Evolutionary conservation across 257 asterid genomes (phyloP).

Genomic region (Solanum sejunctum): DNA sequence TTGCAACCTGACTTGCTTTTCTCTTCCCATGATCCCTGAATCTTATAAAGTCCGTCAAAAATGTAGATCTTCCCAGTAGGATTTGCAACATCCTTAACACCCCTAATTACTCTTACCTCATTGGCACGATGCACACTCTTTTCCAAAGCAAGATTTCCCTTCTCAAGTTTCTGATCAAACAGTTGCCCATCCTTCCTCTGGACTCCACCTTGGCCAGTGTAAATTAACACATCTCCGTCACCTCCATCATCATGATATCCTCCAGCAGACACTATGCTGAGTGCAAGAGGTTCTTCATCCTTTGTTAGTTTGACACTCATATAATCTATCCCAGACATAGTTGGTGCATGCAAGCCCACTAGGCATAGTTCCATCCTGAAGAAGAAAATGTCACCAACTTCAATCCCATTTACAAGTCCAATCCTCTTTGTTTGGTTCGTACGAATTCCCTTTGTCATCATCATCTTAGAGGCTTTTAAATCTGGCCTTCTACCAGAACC

Average conservation of each 20-base stretch:
- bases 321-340: slow-evolving; percentile 92
- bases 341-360: slow-evolving; percentile 76
- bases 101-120: slow-evolving; percentile 58
- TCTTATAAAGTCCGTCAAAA: slow-evolving; percentile 70
- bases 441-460: slow-evolving; percentile 59
- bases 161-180: slow-evolving; percentile 18
- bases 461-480: slow-evolving; percentile 34
- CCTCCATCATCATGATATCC: slow-evolving; percentile 79
- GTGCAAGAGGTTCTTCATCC: slow-evolving; percentile 81
- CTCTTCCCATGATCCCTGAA: slow-evolving; percentile 80
- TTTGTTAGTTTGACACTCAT: slow-evolving; percentile 42
- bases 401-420: slow-evolving; percentile 69
- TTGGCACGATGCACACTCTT: slow-evolving; percentile 6
- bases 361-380: slow-evolving; percentile 86
- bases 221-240: slow-evolving; percentile 29
- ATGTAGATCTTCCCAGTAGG: slow-evolving; percentile 57
- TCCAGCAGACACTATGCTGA: slow-evolving; percentile 88
- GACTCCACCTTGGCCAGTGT: slow-evolving; percentile 12
- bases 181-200: slow-evolving; percentile 1
- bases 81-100: slow-evolving; percentile 27
- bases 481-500: slow-evolving; percentile 66
- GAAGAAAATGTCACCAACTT: slow-evolving; percentile 83
- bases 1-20: slow-evolving; percentile 52
- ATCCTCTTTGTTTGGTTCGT: slow-evolving; percentile 52
- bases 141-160: slow-evolving; percentile 38